phyloP scores from a whole-genome alignment of 140 eudicot species.

The Oenanthe javanica region DNA sequence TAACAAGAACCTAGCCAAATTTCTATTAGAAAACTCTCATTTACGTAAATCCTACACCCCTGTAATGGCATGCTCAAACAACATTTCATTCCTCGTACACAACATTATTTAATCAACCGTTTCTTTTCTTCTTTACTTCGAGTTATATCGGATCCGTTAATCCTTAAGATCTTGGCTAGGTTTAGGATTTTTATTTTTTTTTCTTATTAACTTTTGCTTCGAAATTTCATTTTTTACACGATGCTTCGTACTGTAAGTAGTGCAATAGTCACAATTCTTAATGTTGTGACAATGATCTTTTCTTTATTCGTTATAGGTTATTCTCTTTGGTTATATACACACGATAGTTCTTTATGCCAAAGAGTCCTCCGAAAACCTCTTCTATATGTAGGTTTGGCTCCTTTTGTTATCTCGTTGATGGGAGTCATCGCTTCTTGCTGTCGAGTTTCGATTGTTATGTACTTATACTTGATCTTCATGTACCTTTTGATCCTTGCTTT shows the following conservation, averaged over 20 bases:
- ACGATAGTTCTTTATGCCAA: constrained; percentile 31
- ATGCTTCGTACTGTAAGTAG: constrained; percentile 47
- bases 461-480: constrained; percentile 43
- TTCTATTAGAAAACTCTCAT: neutral
- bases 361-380: constrained; percentile 44
- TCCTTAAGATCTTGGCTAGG: no score
- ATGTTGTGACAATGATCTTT: constrained; percentile 28
- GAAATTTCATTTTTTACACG: neutral
- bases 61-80: neutral
- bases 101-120: no score
- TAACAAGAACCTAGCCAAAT: neutral
- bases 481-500: constrained; percentile 38
- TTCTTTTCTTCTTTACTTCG: neutral
- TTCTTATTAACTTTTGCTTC: neutral
- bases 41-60: neutral
- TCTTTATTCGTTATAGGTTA: no score
- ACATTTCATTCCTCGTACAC: neutral
- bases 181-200: neutral
- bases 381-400: constrained; percentile 34
- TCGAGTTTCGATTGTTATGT: constrained; percentile 27
- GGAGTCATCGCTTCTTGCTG: constrained; percentile 59
- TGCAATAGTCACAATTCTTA: constrained; percentile 29
- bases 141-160: no score
- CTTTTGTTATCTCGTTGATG: constrained; percentile 36
- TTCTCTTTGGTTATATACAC: constrained; percentile 31